A percentile compares a stretch with the other conserved stretches of the same genome.
phyloP scores from a whole-genome alignment of 768 basidiomycete species.

The Lentinula sp. region DNA sequence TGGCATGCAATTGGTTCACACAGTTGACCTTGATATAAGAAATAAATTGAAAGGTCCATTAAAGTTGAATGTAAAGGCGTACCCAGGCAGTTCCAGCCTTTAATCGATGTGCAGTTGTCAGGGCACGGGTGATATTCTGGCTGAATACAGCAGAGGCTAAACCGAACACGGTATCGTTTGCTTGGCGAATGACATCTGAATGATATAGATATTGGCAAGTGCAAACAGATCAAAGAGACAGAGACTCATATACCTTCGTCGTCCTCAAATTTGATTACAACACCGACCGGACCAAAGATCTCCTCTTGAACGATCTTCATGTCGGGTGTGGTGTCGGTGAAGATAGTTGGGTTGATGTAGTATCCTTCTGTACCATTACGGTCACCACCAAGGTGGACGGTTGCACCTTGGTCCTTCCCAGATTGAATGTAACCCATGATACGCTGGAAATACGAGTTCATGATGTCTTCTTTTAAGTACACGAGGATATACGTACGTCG shows the following conservation, averaged over 20 bases:
- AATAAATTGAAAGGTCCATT: neutral
- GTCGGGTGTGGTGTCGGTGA: constrained; percentile 56
- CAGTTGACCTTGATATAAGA: constrained; percentile 31
- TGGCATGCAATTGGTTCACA: constrained; percentile 34
- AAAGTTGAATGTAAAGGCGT: constrained; percentile 2
- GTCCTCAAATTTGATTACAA: constrained; percentile 69
- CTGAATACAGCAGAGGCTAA: constrained; percentile 77
- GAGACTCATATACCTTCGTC: constrained; percentile 30
- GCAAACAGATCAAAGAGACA: no score
- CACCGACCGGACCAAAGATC: constrained; percentile 79
- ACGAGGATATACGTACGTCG: constrained; percentile 21
- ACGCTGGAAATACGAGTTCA: constrained; percentile 33
- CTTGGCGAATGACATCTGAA: constrained; percentile 4
- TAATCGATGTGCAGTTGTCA: constrained; percentile 57
- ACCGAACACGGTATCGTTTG: constrained; percentile 60
- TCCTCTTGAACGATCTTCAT: constrained; percentile 76
- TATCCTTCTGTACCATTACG: constrained; percentile 48
- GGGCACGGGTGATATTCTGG: constrained; percentile 57
- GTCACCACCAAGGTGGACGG: constrained; percentile 54
- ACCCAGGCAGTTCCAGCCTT: constrained; percentile 65
- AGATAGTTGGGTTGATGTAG: constrained; percentile 74
- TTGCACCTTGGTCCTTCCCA: constrained; percentile 70
- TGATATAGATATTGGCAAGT: neutral
- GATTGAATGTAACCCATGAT: constrained; percentile 75
- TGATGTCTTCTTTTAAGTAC: neutral